A percentile compares a stretch with the other conserved stretches of the same genome.
Evolutionary conservation across 441 rosid species (phyloP).

Genomic region (Bocquillonia castaneifolia): DNA sequence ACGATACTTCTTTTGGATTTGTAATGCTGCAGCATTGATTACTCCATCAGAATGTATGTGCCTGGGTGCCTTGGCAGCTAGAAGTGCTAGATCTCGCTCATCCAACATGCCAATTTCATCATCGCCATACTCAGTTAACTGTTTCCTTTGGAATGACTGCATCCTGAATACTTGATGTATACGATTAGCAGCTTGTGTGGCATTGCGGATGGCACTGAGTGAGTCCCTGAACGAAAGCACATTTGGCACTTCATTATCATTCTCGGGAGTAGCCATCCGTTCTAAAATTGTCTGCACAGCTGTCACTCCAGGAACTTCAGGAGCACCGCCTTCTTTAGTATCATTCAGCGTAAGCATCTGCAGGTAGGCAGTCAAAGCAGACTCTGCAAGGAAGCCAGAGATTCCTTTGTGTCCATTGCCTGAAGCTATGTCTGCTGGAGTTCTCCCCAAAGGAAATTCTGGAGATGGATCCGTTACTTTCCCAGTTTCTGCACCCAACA

Average conservation of each 20-base stretch:
- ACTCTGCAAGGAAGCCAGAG: slow-evolving; percentile 93
- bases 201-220: slow-evolving; percentile 79
- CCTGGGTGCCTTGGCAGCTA: slow-evolving; percentile 45
- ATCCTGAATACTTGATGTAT: slow-evolving; percentile 82
- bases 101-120: slow-evolving; percentile 44
- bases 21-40: slow-evolving; percentile 66
- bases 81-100: slow-evolving; percentile 53
- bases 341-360: slow-evolving; percentile 52
- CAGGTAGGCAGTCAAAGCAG: slow-evolving; percentile 61
- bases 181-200: slow-evolving; percentile 92
- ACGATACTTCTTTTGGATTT: slow-evolving; percentile 84
- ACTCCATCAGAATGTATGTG: slow-evolving; percentile 40
- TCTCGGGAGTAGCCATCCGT: slow-evolving; percentile 52
- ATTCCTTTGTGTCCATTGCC: slow-evolving; percentile 85
- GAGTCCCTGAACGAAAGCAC: slow-evolving; percentile 77
- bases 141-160: slow-evolving; percentile 84
- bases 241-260: slow-evolving; percentile 48
- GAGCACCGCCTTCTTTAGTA: slow-evolving; percentile 32
- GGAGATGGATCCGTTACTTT: slow-evolving; percentile 79
- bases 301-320: slow-evolving; percentile 35
- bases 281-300: slow-evolving; percentile 72
- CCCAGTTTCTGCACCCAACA: slow-evolving; percentile 75
- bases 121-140: slow-evolving; percentile 41
- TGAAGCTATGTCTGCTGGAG: slow-evolving; percentile 91
- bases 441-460: slow-evolving; percentile 62